These are phyloP conservation scores for Sphenostylis stenocarpa DNA, from an alignment of 306 rosid species.

Conservation along the genomic window DNA sequence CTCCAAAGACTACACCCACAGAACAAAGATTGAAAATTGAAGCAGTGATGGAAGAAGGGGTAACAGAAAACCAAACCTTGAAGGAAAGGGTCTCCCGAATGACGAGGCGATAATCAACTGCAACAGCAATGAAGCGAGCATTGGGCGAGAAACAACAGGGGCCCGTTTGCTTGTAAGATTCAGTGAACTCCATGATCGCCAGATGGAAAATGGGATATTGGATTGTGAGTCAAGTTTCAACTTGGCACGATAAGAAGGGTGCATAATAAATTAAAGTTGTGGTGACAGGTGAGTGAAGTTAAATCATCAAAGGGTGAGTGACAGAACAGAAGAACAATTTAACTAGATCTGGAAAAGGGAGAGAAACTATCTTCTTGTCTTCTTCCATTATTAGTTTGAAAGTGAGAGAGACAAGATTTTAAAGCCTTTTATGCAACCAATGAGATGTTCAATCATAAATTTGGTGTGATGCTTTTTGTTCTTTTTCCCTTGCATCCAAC, in stretches of 20 bases:
- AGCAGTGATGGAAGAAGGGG: neutral
- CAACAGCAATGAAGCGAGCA: conserved; percentile 84
- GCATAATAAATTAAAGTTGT: neutral
- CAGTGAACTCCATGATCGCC: conserved; percentile 86
- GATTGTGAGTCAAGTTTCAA: neutral
- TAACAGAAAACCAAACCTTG: conserved; percentile 44
- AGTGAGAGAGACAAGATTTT: neutral
- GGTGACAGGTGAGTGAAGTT: neutral
- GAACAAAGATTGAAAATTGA: neutral
- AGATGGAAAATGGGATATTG: neutral
- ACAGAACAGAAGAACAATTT: neutral
- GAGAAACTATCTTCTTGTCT: neutral
- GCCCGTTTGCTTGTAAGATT: conserved; percentile 87
- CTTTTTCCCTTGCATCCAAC: neutral
- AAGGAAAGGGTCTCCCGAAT: conserved; percentile 90
- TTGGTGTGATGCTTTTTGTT: neutral
- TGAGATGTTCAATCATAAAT: neutral
- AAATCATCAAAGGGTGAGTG: neutral
- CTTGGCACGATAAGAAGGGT: neutral
- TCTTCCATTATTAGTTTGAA: neutral
- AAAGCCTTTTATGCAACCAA: neutral
- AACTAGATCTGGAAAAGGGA: neutral
- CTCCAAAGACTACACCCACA: neutral
- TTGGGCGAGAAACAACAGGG: conserved; percentile 96
- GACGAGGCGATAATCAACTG: conserved; percentile 97